phyloP scores from a whole-genome alignment of 768 basidiomycete genomes.

The Rhodotorula paludigena region DNA sequence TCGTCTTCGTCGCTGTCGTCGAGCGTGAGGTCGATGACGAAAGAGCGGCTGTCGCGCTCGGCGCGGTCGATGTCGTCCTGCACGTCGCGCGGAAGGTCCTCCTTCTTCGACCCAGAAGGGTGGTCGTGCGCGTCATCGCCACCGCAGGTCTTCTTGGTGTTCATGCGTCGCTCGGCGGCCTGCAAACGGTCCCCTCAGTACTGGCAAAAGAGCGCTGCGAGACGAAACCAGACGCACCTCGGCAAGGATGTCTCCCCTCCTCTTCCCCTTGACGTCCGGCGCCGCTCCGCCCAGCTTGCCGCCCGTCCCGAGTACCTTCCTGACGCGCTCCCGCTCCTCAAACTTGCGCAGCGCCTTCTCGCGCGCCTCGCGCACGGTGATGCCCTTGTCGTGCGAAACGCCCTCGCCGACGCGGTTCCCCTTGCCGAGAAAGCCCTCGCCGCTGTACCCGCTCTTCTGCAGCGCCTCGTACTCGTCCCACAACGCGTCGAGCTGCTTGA shows the following conservation, averaged over 20 bases:
- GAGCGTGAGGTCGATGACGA: slow-evolving; percentile 25
- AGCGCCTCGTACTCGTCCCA: slow-evolving; percentile 81
- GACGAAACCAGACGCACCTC: slow-evolving; percentile 52
- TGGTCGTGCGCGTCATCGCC: slow-evolving; percentile 40
- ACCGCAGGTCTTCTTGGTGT: slow-evolving; percentile 67
- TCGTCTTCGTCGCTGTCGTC: slow-evolving; percentile 3
- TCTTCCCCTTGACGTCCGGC: slow-evolving; percentile 48
- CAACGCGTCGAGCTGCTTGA: slow-evolving; percentile 57
- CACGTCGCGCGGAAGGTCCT: slow-evolving; percentile 25
- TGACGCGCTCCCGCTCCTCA: slow-evolving; percentile 60
- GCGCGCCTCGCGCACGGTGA: slow-evolving; percentile 50
- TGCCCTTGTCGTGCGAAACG: slow-evolving; percentile 54
- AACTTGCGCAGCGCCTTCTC: slow-evolving; percentile 71
- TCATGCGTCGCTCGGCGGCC: slow-evolving; percentile 77
- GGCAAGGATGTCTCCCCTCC: slow-evolving; percentile 68
- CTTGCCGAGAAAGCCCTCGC: slow-evolving; percentile 81
- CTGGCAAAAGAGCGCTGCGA: background rate
- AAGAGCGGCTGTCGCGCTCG: slow-evolving; percentile 35
- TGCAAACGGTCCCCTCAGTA: slow-evolving; percentile 44
- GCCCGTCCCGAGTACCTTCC: slow-evolving; percentile 53
- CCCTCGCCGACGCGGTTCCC: slow-evolving; percentile 66
- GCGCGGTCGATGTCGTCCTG: slow-evolving; percentile 39
- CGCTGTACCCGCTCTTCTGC: slow-evolving; percentile 72
- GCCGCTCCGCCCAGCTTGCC: slow-evolving; percentile 55
- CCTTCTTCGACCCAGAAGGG: slow-evolving; percentile 18